These are phyloP conservation scores for Collybia sp. DNA, from an alignment of 768 basidiomycete genomes.

Conservation along the genomic window DNA sequence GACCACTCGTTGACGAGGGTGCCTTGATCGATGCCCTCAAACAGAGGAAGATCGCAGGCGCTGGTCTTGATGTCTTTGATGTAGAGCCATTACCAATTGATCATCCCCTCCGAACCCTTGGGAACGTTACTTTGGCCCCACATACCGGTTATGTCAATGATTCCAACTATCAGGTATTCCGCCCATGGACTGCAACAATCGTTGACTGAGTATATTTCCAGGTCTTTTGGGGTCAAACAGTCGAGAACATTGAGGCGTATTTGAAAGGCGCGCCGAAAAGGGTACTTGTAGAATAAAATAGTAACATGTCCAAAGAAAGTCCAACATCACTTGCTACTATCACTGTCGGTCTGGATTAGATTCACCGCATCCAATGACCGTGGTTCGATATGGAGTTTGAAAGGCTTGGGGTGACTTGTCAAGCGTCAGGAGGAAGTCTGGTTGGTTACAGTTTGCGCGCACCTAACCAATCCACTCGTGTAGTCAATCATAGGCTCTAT, in stretches of 20 bases:
- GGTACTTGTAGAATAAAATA: conserved; percentile 2
- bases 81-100: conserved; percentile 58
- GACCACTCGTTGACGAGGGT: conserved; percentile 57
- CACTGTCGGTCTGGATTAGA: conserved; percentile 12
- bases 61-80: conserved; percentile 64
- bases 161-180: conserved; percentile 42
- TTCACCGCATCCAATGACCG: conserved; percentile 13
- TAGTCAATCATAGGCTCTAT: conserved; percentile 14
- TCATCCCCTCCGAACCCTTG: conserved; percentile 44
- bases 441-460: neutral
- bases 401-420: conserved; percentile 18
- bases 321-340: neutral
- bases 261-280: conserved; percentile 30
- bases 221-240: conserved; percentile 49
- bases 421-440: too few species aligned
- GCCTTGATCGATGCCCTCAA: conserved; percentile 47
- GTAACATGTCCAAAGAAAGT: conserved; percentile 2
- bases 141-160: conserved; percentile 58
- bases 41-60: conserved; percentile 46
- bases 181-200: too few species aligned
- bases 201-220: conserved; percentile 14
- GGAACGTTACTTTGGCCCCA: conserved; percentile 56
- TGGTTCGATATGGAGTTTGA: conserved; percentile 12
- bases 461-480: conserved; percentile 20
- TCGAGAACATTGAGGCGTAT: conserved; percentile 53